phyloP scores from a whole-genome alignment of 208 protist species.

The Crithidia brevicula region DNA sequence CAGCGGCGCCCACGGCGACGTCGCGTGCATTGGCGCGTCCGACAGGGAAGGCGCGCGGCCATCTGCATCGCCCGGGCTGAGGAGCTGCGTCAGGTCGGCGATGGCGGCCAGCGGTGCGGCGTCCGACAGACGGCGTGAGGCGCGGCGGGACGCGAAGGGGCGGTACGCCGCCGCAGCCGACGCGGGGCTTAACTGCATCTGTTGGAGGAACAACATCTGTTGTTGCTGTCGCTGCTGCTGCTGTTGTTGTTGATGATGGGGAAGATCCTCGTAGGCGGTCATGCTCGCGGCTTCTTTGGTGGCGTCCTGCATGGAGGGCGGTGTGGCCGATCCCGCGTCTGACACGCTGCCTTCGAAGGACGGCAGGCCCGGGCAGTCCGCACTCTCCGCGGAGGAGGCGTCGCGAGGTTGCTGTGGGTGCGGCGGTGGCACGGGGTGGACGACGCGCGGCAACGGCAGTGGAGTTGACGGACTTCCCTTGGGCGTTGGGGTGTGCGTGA shows the following conservation, averaged over 20 bases:
- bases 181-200: background rate
- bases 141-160: background rate
- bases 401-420: background rate
- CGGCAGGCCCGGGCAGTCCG: background rate
- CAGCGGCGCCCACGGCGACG: background rate
- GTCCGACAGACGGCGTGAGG: background rate
- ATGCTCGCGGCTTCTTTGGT: too few species aligned
- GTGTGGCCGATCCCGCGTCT: background rate
- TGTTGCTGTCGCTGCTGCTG: background rate
- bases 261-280: too few species aligned
- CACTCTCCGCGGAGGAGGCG: conserved; percentile 1
- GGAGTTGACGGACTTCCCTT: background rate
- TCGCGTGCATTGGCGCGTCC: background rate
- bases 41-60: background rate
- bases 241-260: background rate
- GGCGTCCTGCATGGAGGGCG: too few species aligned
- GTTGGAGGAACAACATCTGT: too few species aligned
- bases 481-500: too few species aligned
- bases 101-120: background rate
- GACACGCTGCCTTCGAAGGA: conserved; percentile 2
- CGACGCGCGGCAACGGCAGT: background rate
- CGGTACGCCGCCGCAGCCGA: background rate
- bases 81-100: background rate
- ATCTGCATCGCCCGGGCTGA: background rate
- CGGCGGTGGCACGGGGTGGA: background rate